Evolutionary conservation across 441 rosid genomes (phyloP), one percentile per base, ranked within the genome.

Genomic region (Gossypium trilobum): DNA sequence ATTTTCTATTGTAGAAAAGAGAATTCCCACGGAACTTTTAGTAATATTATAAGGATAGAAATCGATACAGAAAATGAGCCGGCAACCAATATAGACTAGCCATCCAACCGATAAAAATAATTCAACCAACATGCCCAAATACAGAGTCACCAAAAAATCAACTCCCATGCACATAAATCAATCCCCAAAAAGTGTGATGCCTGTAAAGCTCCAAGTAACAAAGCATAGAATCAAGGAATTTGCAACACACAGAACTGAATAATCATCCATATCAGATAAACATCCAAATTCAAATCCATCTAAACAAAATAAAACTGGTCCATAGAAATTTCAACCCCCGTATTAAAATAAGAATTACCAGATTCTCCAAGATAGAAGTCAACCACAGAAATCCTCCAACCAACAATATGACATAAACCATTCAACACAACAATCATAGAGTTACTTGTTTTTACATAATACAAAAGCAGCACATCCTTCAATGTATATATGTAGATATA

Each of bases 381-480:
- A 73, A 75, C 76, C 74, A 78, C 51, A 71, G 67, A 78, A 83
- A 57, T 78, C 79, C 72, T 79, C 81, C 76, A 68, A 71, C 61
- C 63, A 76, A 74, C 70, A 83, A 65, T 68, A 69, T 75, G 73
- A 80, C 81, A 80, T 81, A 81, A 74, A 77, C 79, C 82, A 82
- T 76, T 72, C 78, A 73, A 80, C 78, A 78, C 70, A 22, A 78
- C 33, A 80, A 65, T 73, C 77, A 68, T 46, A 81, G 63, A 70
- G 68, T 75, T 76, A 73, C 20, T 65, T 77, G 56, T 71, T 65
- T 61, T 78, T 81, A 73, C 72, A 68, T 16, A 57, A 83, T 89
- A 92, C 97, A 95, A 85, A 63, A 68, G 71, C 61, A 69, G 77
- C 81, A 78, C 78, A 79, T 73, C 83, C 82, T 77, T 74, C 19